Evolutionary conservation across 2,329 filamentous ascomycete species (phyloP), one percentile per base, ranked within the genome.

Genomic region (Verticillium nubilum): DNA sequence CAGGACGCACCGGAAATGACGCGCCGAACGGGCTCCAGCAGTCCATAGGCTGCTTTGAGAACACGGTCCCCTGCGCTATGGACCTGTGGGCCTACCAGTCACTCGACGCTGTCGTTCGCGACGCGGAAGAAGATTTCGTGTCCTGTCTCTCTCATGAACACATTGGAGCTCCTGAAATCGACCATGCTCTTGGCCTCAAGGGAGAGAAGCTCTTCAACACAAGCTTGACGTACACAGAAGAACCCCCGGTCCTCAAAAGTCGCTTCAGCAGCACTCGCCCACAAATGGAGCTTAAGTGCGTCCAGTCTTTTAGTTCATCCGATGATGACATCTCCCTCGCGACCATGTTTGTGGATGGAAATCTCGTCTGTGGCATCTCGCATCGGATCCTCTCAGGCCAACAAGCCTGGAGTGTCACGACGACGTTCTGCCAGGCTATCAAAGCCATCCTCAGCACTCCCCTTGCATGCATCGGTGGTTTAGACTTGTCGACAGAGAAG

Each of bases 401-500:
- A 0, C 81, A 84, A 59, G 75, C 77, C 0, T 68, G 72, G 26
- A 81, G 79, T 55, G 70, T 86, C 2, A 77, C 79, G 17, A 75
- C 76, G 60, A 80, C 80, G 0, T 84, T 87, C 52, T 80, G 82
- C 42, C 76, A 78, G 26, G 78, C 84, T 0, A 69, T 86, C 17
- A 71, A 76, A 13, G 70, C 76, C 19, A 75, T 84, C 2, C 62
- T 85, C 13, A 70, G 74, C 2, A 67, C 70, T 3, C 76, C 78
- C 0, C 72, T 74, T 10, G 72, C 70, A 17, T 69, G 72, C 4
- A 71, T 84, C 56, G 76, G 72, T 5, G 71, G 80, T 23, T 69
- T 81, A 27, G 79, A 84, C 67, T 72, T 84, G 3, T 84, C 86
- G 64, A 84, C 77, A 13, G 78, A 83, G 54, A 73, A 78, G 9